Evolutionary conservation across 176 grass and related monocot species (phyloP).

Genomic region (Oryza longistaminata): DNA sequence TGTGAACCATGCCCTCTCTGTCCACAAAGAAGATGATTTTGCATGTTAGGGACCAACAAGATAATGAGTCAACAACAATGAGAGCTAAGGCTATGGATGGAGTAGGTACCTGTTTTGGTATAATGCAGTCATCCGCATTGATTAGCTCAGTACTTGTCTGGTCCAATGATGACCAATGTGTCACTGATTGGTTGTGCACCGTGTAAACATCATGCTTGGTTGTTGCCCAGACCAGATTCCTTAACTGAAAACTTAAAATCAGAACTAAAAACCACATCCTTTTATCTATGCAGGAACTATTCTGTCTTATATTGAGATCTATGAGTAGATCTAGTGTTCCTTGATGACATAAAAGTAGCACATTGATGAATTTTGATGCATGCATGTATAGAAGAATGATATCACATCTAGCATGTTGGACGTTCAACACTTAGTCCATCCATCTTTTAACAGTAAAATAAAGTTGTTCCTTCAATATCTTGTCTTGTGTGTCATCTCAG

Average conservation of each 20-base stretch:
- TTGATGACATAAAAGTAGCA: neutral
- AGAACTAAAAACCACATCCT: conserved; percentile 19
- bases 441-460: neutral
- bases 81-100: neutral
- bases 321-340: neutral
- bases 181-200: conserved; percentile 74
- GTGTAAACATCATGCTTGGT: conserved; percentile 98
- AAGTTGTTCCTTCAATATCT: neutral
- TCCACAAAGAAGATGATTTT: conserved; percentile 32
- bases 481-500: neutral
- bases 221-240: conserved; percentile 91
- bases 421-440: neutral
- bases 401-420: neutral
- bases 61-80: neutral
- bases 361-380: neutral
- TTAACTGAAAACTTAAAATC: conserved; percentile 55
- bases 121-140: conserved; percentile 63
- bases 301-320: neutral
- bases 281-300: neutral
- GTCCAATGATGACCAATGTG: conserved; percentile 82
- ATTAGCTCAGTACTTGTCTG: conserved; percentile 68
- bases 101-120: conserved; percentile 60
- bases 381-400: neutral
- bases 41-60: neutral
- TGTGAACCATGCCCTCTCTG: conserved; percentile 67